Percentiles rank a stretch among this genome's conserved stretches.
phyloP scores from a whole-genome alignment of 83 land plant genomes.

The Picea abies region DNA sequence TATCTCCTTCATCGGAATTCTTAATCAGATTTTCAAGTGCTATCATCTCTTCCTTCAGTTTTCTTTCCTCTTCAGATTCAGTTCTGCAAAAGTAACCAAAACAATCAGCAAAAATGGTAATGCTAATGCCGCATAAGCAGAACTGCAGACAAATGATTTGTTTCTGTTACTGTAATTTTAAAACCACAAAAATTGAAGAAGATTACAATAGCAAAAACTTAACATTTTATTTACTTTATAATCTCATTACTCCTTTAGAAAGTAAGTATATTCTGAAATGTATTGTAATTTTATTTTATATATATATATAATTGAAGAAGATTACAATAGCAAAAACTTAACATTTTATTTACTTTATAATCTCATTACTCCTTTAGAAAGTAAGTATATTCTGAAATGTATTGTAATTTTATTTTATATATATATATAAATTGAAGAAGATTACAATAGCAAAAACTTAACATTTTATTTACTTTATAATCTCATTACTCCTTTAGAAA shows the following conservation, averaged over 20 bases:
- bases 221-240: too few species aligned
- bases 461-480: neutral
- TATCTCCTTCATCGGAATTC: neutral
- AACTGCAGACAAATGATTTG: neutral
- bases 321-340: too few species aligned
- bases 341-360: neutral
- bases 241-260: too few species aligned
- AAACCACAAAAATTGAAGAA: neutral
- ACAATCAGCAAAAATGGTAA: neutral
- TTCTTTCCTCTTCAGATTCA: constrained; percentile 13
- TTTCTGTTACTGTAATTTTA: neutral
- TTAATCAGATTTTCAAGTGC: constrained; percentile 2
- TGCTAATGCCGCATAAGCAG: neutral
- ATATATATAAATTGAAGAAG: neutral
- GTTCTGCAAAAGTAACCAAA: neutral
- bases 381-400: neutral
- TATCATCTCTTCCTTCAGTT: constrained; percentile 17
- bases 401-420: too few species aligned
- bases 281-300: too few species aligned
- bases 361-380: neutral
- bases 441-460: too few species aligned
- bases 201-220: too few species aligned
- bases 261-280: too few species aligned
- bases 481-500: neutral
- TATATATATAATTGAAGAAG: too few species aligned